Base-by-base conservation (phyloP, 2,329 filamentous ascomycete species). In the Aspergillus flavus region DNA sequence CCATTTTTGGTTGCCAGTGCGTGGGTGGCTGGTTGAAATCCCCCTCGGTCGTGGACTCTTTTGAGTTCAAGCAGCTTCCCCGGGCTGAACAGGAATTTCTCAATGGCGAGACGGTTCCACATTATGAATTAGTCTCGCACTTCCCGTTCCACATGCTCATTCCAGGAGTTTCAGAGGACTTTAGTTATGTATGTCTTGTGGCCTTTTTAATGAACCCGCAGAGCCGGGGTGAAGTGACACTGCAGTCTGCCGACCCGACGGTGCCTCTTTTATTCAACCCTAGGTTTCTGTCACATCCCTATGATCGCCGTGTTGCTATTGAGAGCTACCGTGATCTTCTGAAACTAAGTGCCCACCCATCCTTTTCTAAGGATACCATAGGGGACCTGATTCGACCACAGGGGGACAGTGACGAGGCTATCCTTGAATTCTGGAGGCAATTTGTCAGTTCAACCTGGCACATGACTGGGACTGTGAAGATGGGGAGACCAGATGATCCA, bases 181-280 rank as follows among this genome's bases (percentile, higher is more conserved):
- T 81, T n/a, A 79, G 78, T 75, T 84, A 84, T 68, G 72, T 78
- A 1, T 80, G 76, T 32, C 64, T 85, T 4, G 62, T 80, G 0
- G 78, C 83, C 0, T 84, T 86, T 64, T 65, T 83, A n/a, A 84
- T 84, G 75, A 86, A 89, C 69, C 79, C 83, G 0, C 84, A 87
- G 71, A 81, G 79, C 28, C 74, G 75, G 45, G 87, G 87, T 19
- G 78, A 80, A 28, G 81, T 86, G 0, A 82, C 76, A 0, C 78
- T 90, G 4, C 80, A 83, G 54, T 87, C 85, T 0, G 71, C 83
- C 0, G 79, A 88, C 61, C 83, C 85, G 0, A 68, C 74, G 1
- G 81, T 79, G 2, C 83, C 85, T 9, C 81, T 87, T 0, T 69
- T 78, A 2, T 84, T 86, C 69, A 80, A 88, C 65, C 82, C 86